Conservation (phyloP, 805 yeast species). For the Zygosaccharomyces gambellarensis region DNA sequence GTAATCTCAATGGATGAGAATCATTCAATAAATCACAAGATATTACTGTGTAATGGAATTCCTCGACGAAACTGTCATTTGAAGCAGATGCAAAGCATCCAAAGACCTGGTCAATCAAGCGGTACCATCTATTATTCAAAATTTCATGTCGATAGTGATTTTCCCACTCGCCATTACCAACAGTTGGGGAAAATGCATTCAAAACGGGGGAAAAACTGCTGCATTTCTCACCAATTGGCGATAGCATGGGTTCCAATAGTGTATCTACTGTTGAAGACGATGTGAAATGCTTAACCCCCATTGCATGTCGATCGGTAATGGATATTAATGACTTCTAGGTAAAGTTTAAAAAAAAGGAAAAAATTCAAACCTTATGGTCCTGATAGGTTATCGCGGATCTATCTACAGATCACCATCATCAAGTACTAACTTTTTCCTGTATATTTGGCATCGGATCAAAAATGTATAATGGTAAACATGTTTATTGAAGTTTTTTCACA, state of each 20-base stretch:
- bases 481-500: constrained; percentile 1
- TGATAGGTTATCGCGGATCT: background rate
- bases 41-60: constrained; percentile 46
- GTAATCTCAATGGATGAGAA: constrained; percentile 29
- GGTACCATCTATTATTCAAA: constrained; percentile 6
- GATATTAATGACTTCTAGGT: background rate
- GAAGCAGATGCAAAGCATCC: constrained; percentile 10
- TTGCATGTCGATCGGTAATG: background rate
- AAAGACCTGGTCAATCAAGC: constrained; percentile 12
- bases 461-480: constrained; percentile 13
- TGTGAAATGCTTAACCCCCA: background rate
- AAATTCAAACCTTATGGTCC: background rate
- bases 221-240: background rate
- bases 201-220: background rate
- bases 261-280: background rate
- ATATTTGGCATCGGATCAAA: background rate
- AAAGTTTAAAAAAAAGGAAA: background rate
- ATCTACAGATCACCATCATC: no score
- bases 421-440: background rate
- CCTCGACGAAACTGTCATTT: constrained; percentile 40
- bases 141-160: background rate
- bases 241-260: background rate
- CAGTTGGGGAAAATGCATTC: constrained; percentile 29
- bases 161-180: constrained; percentile 19
- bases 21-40: constrained; percentile 46